phyloP scores from a whole-genome alignment of 2,329 filamentous ascomycete genomes.

The Verticillium albo-atrum region DNA sequence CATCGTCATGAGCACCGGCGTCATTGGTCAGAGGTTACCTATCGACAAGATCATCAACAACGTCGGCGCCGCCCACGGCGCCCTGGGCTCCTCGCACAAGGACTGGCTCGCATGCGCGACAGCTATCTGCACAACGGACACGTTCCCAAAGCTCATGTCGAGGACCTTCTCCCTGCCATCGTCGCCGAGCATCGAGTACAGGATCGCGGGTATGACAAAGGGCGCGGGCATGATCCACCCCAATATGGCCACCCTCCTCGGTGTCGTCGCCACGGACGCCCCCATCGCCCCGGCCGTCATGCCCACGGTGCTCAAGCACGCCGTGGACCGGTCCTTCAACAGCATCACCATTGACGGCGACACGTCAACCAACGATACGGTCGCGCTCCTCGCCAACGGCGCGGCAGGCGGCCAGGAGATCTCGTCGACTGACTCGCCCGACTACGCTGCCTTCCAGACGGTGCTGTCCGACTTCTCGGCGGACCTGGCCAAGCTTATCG shows the following conservation, averaged over 20 bases:
- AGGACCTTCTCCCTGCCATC: slow-evolving; percentile 80
- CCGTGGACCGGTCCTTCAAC: slow-evolving; percentile 87
- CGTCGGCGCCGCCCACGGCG: slow-evolving; percentile 70
- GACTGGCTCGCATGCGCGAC: slow-evolving; percentile 84
- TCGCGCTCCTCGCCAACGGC: slow-evolving; percentile 92
- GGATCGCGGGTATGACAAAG: slow-evolving; percentile 92
- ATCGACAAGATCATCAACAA: slow-evolving; percentile 84
- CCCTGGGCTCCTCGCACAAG: slow-evolving; percentile 70
- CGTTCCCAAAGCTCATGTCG: slow-evolving; percentile 93
- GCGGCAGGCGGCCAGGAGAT: slow-evolving; percentile 72
- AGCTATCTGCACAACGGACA: slow-evolving; percentile 97
- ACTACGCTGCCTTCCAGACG: slow-evolving; percentile 66
- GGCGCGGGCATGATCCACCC: slow-evolving; percentile 99
- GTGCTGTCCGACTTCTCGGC: slow-evolving; percentile 74
- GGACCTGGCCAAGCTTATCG: slow-evolving; percentile 85
- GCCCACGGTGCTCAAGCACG: slow-evolving; percentile 63
- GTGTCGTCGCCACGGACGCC: slow-evolving; percentile 87
- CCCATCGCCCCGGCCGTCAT: slow-evolving; percentile 68
- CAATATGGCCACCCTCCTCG: slow-evolving; percentile 95
- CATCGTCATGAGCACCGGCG: slow-evolving; percentile 98
- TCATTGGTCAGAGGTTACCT: slow-evolving; percentile 91
- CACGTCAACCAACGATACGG: slow-evolving; percentile 95
- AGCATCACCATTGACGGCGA: slow-evolving; percentile 96
- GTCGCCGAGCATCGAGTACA: slow-evolving; percentile 69
- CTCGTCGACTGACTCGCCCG: slow-evolving; percentile 45